Base-by-base conservation (phyloP, 225 moss, liverwort and hornwort species). In the Ulota crispa region DNA sequence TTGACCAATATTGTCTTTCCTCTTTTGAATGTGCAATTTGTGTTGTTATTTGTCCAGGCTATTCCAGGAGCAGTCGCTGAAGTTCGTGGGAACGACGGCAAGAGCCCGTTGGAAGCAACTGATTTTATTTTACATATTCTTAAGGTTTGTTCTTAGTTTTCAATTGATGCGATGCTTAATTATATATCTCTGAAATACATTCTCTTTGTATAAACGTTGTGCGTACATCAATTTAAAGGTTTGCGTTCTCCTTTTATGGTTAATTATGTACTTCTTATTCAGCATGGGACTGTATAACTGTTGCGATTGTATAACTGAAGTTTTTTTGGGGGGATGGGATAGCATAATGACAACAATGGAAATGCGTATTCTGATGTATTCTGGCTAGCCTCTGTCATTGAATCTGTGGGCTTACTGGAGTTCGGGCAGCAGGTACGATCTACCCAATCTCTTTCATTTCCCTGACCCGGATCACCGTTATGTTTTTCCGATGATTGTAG, bases 261-360 rank as follows among this genome's bases (percentile, higher is more conserved):
- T 28, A 63, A 20, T 75, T 39, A 59, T 52, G 57, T 64, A 56
- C 64, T 79, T 79, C 39, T 30, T 75, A 18, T 28, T 71, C 10
- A n/a, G 41, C 24, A 53, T 69, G 5, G 10, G 7, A 62, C 18
- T 75, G 19, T 63, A 68, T 27, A 53, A 16, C 39, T 37, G 21
- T 28, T 20, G 26, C 26, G 57, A 65, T 60, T 56, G 23, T n/a
- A 37, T 52, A 64, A 60, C 39, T 26, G 73, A 31, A 30, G 7
- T 53, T 80, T 45, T 55, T 53, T 28, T 80, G 78, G 75, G 63
- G 74, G 83, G 26, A 76, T 57, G 77, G 80, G 82, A 70, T 91
- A 97, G 97, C 98, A 99, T 82, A 99, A 99, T 75, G 98, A 99
- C 78, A 99, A 99, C 68, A 96, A 88, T 77, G 98, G 96, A 56